A percentile compares a stretch with the other conserved stretches of the same genome.
Evolutionary conservation across 805 yeast genomes (phyloP).

Genomic region (Candida taoyuanica): DNA sequence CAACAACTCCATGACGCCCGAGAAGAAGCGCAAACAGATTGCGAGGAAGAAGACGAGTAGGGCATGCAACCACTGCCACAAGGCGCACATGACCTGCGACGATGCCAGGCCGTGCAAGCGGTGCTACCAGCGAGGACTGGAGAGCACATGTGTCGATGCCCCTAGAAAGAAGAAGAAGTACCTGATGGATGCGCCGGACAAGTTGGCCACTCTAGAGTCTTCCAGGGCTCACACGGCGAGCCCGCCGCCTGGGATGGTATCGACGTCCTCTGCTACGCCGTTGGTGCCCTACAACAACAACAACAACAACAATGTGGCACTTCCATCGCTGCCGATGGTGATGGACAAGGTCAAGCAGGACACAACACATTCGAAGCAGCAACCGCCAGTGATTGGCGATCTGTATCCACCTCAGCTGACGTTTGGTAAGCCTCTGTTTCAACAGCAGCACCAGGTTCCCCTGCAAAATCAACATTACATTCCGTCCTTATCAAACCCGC

Average conservation of each 20-base stretch:
- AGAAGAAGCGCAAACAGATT: constrained; percentile 17
- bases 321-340: constrained; percentile 7
- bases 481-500: constrained; percentile 1
- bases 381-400: constrained; percentile 7
- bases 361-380: neutral
- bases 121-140: constrained; percentile 67
- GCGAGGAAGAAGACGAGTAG: constrained; percentile 66
- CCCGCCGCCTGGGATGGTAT: neutral
- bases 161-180: constrained; percentile 85
- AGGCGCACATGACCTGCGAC: constrained; percentile 91
- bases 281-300: neutral
- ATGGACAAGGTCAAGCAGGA: constrained; percentile 4
- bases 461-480: constrained; percentile 21
- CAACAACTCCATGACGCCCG: neutral
- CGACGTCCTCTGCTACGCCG: neutral
- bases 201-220: neutral
- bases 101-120: constrained; percentile 74
- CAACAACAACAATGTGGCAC: constrained; percentile 1
- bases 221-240: constrained; percentile 1
- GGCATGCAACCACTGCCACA: constrained; percentile 89
- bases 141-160: constrained; percentile 77
- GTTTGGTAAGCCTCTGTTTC: constrained; percentile 1
- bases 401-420: constrained; percentile 12
- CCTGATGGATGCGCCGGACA: constrained; percentile 49
- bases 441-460: constrained; percentile 3